Conservation (phyloP, 495 filamentous ascomycete species). For the Sporormia fimetaria region DNA sequence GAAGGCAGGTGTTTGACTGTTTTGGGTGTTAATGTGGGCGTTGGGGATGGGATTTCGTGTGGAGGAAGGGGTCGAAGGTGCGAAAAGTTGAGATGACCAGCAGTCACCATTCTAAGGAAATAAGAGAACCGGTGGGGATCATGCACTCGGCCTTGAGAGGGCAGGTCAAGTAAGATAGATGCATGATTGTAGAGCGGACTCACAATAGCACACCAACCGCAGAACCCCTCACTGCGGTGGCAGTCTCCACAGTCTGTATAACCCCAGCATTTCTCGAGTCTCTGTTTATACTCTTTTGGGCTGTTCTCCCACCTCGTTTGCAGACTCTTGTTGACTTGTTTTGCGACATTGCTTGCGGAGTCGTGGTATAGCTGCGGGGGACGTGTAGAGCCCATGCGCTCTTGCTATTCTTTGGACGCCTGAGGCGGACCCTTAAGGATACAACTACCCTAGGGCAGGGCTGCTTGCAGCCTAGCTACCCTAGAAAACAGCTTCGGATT, state of each 20-base stretch:
- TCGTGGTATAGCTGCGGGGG: too few relatives aligned
- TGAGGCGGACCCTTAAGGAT: too few relatives aligned
- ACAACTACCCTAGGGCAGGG: too few relatives aligned
- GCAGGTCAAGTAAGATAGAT: neutral
- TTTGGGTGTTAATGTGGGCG: neutral
- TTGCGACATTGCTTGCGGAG: too few relatives aligned
- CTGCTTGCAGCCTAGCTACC: too few relatives aligned
- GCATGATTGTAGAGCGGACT: slow-evolving; percentile 20
- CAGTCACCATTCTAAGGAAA: neutral
- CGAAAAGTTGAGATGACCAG: neutral
- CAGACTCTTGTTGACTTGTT: too few relatives aligned
- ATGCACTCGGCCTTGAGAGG: neutral
- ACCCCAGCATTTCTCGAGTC: slow-evolving; percentile 22
- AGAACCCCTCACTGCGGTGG: slow-evolving; percentile 25
- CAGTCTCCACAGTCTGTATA: slow-evolving; percentile 25
- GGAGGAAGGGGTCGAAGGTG: neutral
- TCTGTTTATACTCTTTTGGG: slow-evolving; percentile 15
- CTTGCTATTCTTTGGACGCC: too few relatives aligned
- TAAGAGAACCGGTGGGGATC: neutral
- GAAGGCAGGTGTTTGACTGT: slow-evolving; percentile 44
- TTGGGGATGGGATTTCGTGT: neutral
- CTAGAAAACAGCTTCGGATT: too few relatives aligned
- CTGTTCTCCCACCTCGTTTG: slow-evolving; percentile 16
- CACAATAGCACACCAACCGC: slow-evolving; percentile 49
- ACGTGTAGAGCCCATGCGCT: too few relatives aligned